A percentile compares a stretch with the other conserved stretches of the same genome.
phyloP scores from a whole-genome alignment of 2,329 filamentous ascomycete species.

The Fusarium sp. region DNA sequence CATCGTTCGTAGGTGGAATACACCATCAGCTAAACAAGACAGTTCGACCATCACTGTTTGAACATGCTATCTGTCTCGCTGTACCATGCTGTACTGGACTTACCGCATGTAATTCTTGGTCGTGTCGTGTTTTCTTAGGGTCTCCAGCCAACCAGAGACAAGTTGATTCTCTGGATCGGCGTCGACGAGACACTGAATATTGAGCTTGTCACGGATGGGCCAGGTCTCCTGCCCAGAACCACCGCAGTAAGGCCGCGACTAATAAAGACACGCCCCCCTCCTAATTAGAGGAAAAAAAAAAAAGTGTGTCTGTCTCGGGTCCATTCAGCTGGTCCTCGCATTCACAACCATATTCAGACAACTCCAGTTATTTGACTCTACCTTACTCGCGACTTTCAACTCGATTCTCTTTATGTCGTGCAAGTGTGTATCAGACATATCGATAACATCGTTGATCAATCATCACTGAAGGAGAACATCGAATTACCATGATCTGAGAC shows the following conservation, averaged over 20 bases:
- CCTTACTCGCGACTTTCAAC: slow-evolving; percentile 31
- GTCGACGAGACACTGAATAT: slow-evolving; percentile 48
- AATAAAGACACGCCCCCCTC: slow-evolving; percentile 40
- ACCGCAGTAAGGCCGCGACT: slow-evolving; percentile 49
- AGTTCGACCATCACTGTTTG: background rate
- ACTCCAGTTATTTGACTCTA: slow-evolving; percentile 30
- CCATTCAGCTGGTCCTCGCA: slow-evolving; percentile 32
- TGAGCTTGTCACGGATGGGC: slow-evolving; percentile 41
- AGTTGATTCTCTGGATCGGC: slow-evolving; percentile 46
- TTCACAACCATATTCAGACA: slow-evolving; percentile 34
- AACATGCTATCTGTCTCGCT: background rate
- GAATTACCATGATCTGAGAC: no score
- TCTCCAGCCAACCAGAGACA: slow-evolving; percentile 36
- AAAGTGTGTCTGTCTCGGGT: slow-evolving; percentile 19
- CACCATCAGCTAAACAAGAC: background rate
- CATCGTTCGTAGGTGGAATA: background rate
- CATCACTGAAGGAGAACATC: background rate
- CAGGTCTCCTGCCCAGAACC: slow-evolving; percentile 40
- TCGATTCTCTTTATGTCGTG: slow-evolving; percentile 12
- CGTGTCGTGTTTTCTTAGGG: slow-evolving; percentile 23
- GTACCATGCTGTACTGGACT: background rate
- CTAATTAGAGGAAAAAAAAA: background rate
- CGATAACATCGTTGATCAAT: background rate
- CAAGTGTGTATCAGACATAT: slow-evolving; percentile 13
- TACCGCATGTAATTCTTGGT: background rate